phyloP scores from a whole-genome alignment of 805 yeast genomes.

The Metschnikowia drakensbergensis region DNA sequence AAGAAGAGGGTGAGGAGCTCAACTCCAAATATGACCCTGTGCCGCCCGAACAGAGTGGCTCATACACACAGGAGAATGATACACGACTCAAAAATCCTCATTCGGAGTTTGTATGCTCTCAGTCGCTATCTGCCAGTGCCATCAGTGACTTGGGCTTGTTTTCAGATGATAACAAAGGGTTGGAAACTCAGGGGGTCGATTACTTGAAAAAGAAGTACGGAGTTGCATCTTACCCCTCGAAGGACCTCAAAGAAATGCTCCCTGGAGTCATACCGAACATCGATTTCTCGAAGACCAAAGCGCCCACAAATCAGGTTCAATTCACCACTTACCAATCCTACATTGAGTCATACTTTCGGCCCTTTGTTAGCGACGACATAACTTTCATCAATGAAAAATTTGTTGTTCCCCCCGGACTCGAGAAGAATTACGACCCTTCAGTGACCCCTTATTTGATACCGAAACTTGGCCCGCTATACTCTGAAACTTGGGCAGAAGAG shows the following conservation, averaged over 20 bases:
- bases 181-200: slow-evolving; percentile 68
- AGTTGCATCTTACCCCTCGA: slow-evolving; percentile 85
- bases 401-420: slow-evolving; percentile 51
- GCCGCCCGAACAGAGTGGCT: slow-evolving; percentile 47
- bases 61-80: slow-evolving; percentile 50
- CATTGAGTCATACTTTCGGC: slow-evolving; percentile 80
- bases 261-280: slow-evolving; percentile 88
- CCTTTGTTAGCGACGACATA: slow-evolving; percentile 75
- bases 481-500: slow-evolving; percentile 83
- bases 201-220: slow-evolving; percentile 73
- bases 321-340: slow-evolving; percentile 82
- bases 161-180: slow-evolving; percentile 54
- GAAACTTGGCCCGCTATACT: slow-evolving; percentile 76
- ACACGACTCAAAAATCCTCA: slow-evolving; percentile 66
- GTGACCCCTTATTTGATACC: slow-evolving; percentile 77
- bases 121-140: slow-evolving; percentile 63
- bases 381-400: slow-evolving; percentile 62
- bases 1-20: slow-evolving; percentile 12
- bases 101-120: slow-evolving; percentile 69
- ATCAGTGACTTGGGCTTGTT: slow-evolving; percentile 59
- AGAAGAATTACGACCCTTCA: slow-evolving; percentile 58
- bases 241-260: slow-evolving; percentile 65
- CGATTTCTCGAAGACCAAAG: slow-evolving; percentile 77
- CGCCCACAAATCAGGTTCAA: slow-evolving; percentile 80
- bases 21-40: slow-evolving; percentile 32